phyloP scores from a whole-genome alignment of 208 protist species.

The Leishmania arabica region DNA sequence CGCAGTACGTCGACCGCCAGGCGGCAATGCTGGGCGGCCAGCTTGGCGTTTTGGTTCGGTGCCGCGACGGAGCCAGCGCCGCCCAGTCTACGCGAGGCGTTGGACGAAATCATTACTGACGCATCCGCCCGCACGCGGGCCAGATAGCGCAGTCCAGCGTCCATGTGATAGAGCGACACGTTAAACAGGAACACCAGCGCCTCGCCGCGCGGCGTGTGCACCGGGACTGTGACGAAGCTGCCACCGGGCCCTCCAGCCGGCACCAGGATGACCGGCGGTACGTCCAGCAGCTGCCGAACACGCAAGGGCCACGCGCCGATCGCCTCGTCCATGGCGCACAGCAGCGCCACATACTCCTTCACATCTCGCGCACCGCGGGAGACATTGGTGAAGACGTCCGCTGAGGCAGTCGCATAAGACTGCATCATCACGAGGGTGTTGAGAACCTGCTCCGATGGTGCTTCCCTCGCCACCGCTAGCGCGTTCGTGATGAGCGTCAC shows the following conservation, averaged over 20 bases:
- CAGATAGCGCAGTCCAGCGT: slow-evolving; percentile 44
- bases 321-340: slow-evolving; percentile 49
- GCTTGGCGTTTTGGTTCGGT: slow-evolving; percentile 52
- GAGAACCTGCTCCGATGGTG: slow-evolving; percentile 23
- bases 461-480: slow-evolving; percentile 29
- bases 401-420: slow-evolving; percentile 46
- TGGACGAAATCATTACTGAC: slow-evolving; percentile 3
- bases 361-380: slow-evolving; percentile 33
- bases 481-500: slow-evolving; percentile 27
- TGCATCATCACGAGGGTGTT: slow-evolving; percentile 47
- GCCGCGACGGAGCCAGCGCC: slow-evolving; percentile 20
- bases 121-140: slow-evolving; percentile 38
- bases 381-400: slow-evolving; percentile 36
- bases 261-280: slow-evolving; percentile 24
- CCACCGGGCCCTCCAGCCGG: slow-evolving; percentile 9
- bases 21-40: slow-evolving; percentile 51
- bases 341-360: slow-evolving; percentile 40
- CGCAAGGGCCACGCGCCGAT: slow-evolving; percentile 49
- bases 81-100: slow-evolving; percentile 11
- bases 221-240: slow-evolving; percentile 12
- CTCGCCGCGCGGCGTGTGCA: slow-evolving; percentile 42
- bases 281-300: slow-evolving; percentile 34
- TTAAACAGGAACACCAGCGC: slow-evolving; percentile 66
- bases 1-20: slow-evolving; percentile 36
- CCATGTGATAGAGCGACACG: slow-evolving; percentile 45